These are phyloP conservation scores for Fusarium liriodendri DNA, from an alignment of 2,329 filamentous ascomycete species.

Conservation along the genomic window DNA sequence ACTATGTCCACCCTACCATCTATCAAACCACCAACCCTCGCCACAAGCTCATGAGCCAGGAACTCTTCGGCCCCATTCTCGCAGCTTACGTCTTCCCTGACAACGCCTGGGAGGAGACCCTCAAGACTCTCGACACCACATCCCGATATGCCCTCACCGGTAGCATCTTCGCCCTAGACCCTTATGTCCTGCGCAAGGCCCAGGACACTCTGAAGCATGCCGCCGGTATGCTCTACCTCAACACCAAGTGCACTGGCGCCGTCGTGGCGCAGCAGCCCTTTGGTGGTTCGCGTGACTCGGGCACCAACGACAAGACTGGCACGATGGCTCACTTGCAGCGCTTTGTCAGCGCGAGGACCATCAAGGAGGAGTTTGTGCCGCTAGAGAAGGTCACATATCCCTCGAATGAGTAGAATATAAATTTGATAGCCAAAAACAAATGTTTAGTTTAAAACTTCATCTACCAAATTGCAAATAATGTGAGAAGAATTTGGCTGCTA, in stretches of 20 bases:
- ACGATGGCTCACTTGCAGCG: constrained; percentile 67
- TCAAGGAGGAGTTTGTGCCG: constrained; percentile 74
- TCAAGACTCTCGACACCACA: constrained; percentile 27
- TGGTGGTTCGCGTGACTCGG: constrained; percentile 71
- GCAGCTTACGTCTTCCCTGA: constrained; percentile 61
- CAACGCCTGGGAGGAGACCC: constrained; percentile 33
- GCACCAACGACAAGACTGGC: constrained; percentile 76
- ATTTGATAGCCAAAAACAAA: no score
- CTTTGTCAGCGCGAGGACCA: constrained; percentile 70
- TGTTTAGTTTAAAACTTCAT: no score
- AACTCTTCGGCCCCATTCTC: constrained; percentile 62
- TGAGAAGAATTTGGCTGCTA: no score
- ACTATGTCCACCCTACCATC: constrained; percentile 60
- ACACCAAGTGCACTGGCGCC: constrained; percentile 72
- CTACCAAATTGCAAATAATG: no score
- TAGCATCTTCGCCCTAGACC: constrained; percentile 75
- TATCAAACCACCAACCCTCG: constrained; percentile 55
- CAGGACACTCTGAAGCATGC: constrained; percentile 73
- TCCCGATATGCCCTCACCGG: constrained; percentile 65
- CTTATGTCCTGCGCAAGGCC: constrained; percentile 69
- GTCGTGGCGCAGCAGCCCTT: constrained; percentile 76
- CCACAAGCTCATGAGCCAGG: constrained; percentile 58
- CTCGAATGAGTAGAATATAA: constrained; percentile 33
- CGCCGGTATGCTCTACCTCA: constrained; percentile 74
- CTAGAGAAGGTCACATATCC: constrained; percentile 33